Percentiles rank a stretch among this genome's conserved stretches.
These are phyloP conservation scores for Calycina herbarum DNA, from an alignment of 2,329 filamentous ascomycete genomes.

Conservation along the genomic window DNA sequence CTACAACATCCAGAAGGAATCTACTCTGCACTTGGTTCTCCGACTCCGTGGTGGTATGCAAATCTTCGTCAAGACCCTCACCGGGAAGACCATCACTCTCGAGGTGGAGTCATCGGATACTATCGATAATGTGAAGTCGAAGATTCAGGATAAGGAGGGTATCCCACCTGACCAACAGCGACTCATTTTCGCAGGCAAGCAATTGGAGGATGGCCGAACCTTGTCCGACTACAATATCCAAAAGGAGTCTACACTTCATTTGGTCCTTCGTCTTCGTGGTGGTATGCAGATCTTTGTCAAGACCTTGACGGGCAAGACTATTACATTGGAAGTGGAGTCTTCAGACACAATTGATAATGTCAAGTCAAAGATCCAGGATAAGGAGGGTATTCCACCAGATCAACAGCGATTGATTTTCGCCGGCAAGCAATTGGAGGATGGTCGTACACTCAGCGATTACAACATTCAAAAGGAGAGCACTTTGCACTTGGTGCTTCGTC, in stretches of 20 bases:
- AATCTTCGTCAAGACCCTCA: conserved; percentile 71
- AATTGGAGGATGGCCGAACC: conserved; percentile 73
- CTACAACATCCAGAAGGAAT: conserved; percentile 97
- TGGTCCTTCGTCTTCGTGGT: conserved; percentile 71
- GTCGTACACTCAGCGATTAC: conserved; percentile 76
- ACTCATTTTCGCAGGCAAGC: conserved; percentile 70
- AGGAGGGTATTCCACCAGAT: conserved; percentile 70
- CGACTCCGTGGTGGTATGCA: conserved; percentile 81
- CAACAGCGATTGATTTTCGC: conserved; percentile 71
- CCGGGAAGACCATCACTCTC: conserved; percentile 68
- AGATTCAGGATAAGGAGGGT: conserved; percentile 73
- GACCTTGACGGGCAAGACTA: conserved; percentile 69
- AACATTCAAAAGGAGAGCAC: conserved; percentile 82
- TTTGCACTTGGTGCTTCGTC: conserved; percentile 68
- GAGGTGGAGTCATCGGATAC: conserved; percentile 69
- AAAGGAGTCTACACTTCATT: conserved; percentile 71
- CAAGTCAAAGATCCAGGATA: conserved; percentile 71
- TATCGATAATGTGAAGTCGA: conserved; percentile 69
- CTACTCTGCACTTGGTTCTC: conserved; percentile 77
- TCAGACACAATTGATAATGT: conserved; percentile 71
- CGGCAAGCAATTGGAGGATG: conserved; percentile 72
- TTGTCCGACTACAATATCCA: conserved; percentile 91
- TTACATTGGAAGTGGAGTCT: conserved; percentile 67
- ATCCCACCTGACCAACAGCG: conserved; percentile 71
- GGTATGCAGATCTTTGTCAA: conserved; percentile 76